Evolutionary conservation across 208 protist species (phyloP).

Genomic region (Wallacemonas sp.): DNA sequence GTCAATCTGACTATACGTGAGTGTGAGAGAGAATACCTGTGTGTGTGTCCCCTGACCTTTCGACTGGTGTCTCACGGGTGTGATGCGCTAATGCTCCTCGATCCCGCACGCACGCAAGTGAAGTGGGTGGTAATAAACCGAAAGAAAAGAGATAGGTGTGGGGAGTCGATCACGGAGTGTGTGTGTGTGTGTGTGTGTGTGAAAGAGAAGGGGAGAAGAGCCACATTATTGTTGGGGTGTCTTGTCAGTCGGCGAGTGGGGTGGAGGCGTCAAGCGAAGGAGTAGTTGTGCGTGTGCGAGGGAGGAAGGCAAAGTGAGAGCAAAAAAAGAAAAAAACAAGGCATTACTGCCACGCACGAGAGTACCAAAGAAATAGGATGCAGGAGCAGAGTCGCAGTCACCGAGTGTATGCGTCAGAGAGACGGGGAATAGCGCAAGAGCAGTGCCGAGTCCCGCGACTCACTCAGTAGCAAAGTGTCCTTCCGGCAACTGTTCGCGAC

Average conservation of each 20-base stretch:
- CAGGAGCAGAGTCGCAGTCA: not conserved
- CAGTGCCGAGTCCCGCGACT: constrained; percentile 4
- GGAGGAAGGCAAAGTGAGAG: not conserved
- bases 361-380: not conserved
- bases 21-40: too few relatives aligned
- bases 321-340: constrained; percentile 6
- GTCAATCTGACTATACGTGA: too few relatives aligned
- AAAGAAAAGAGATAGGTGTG: not conserved
- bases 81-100: too few relatives aligned
- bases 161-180: too few relatives aligned
- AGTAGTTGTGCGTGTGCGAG: too few relatives aligned
- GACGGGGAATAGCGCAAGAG: constrained; percentile 50
- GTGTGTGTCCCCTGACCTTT: too few relatives aligned
- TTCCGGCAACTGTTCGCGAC: constrained; percentile 81
- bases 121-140: not conserved
- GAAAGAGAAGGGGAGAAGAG: not conserved
- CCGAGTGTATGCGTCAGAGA: constrained; percentile 18
- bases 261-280: too few relatives aligned
- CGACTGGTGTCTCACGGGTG: too few relatives aligned
- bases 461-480: constrained; percentile 39
- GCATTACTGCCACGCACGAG: not conserved
- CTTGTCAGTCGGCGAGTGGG: too few relatives aligned
- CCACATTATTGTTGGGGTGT: too few relatives aligned
- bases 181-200: too few relatives aligned
- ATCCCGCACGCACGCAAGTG: too few relatives aligned